A percentile compares a stretch with the other conserved stretches of the same genome.
Evolutionary conservation across 371 early-diverging fungal species (phyloP).

Genomic region (Mortierella sp.): DNA sequence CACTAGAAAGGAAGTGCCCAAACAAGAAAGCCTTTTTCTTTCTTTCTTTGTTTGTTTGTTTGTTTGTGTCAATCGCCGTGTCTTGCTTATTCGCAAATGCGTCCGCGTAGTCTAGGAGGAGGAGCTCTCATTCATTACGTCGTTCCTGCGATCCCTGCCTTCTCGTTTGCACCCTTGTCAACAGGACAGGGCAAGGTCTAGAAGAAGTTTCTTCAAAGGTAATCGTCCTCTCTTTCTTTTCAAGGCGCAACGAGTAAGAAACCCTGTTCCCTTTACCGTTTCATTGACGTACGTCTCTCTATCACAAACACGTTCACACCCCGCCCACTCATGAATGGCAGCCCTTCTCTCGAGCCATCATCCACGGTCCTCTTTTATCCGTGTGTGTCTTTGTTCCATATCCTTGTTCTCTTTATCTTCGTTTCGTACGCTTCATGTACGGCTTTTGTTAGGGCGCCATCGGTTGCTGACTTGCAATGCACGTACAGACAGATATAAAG

Average conservation of each 20-base stretch:
- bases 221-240: neutral
- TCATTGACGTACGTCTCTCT: neutral
- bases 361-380: neutral
- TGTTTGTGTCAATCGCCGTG: too few relatives aligned
- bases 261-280: neutral
- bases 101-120: neutral
- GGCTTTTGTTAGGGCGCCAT: too few relatives aligned
- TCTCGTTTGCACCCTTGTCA: neutral
- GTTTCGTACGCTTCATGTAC: neutral
- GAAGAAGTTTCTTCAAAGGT: neutral
- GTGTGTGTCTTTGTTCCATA: neutral
- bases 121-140: neutral
- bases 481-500: neutral
- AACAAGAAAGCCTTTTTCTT: neutral
- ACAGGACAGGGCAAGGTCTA: neutral
- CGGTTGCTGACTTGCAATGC: neutral
- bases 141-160: neutral
- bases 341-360: neutral
- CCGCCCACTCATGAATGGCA: neutral
- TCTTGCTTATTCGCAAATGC: too few relatives aligned
- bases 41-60: too few relatives aligned
- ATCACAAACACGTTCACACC: neutral
- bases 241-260: neutral
- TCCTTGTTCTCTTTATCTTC: neutral
- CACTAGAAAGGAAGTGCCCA: too few relatives aligned